Percentiles rank a stretch among this genome's conserved stretches.
Conservation (phyloP, 2,329 filamentous ascomycete genomes). For the Claviceps quebecensis region DNA sequence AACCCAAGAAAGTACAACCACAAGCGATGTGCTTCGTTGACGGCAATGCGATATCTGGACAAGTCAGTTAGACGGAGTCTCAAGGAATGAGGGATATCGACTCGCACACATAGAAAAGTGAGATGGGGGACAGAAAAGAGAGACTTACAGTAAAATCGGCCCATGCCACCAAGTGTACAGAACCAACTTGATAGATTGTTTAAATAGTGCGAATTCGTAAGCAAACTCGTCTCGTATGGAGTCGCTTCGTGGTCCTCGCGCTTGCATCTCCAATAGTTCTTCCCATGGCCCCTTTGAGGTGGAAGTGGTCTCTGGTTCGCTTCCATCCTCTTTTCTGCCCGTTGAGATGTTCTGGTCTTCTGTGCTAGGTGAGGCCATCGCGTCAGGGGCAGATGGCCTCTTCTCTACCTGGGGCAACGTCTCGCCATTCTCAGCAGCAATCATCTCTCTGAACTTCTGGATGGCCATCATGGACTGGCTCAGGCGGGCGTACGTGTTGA, state of each 20-base stretch:
- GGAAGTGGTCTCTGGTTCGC: background rate
- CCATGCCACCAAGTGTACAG: conserved; percentile 55
- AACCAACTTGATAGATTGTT: conserved; percentile 50
- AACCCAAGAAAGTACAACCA: conserved; percentile 7
- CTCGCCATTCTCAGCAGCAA: conserved; percentile 28
- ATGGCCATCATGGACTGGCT: conserved; percentile 67
- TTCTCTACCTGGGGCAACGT: conserved; percentile 9
- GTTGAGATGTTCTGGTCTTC: conserved; percentile 20
- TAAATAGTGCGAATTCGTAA: conserved; percentile 50
- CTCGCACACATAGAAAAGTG: background rate
- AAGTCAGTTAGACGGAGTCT: background rate
- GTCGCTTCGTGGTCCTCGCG: conserved; percentile 14
- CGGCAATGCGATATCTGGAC: conserved; percentile 1
- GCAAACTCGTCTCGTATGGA: conserved; percentile 42
- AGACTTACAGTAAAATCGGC: conserved; percentile 55
- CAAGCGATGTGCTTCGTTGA: background rate
- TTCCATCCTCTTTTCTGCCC: conserved; percentile 22
- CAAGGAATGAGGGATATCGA: too few relatives aligned
- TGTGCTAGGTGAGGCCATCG: conserved; percentile 1
- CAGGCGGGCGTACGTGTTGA: conserved; percentile 86
- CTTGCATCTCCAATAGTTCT: conserved; percentile 11
- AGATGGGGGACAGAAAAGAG: background rate
- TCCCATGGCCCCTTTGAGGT: background rate
- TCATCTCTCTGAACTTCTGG: conserved; percentile 51
- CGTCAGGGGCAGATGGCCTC: background rate